Base-by-base conservation (phyloP, 2,329 filamentous ascomycete species). In the Ploettnerulaceae sp. region DNA sequence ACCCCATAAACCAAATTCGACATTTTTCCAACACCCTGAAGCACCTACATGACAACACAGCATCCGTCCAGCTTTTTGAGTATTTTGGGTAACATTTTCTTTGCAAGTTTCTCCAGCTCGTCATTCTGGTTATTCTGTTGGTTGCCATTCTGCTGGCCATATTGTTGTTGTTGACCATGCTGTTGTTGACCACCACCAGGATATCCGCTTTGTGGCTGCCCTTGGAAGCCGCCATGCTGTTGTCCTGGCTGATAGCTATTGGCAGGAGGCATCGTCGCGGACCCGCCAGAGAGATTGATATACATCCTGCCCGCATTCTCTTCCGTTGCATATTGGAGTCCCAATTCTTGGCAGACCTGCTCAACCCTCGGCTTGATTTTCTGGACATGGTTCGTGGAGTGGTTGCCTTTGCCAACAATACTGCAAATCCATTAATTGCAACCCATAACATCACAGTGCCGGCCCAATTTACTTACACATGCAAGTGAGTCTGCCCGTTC, bases 331-430 rank as follows among this genome's bases (percentile, higher is more conserved):
- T 86, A 96, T 59, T 89, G 77, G 45, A 98, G 72, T 0, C 90
- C 88, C 34, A 95, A 69, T 64, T 96, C 85, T 38, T 73, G 77
- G 67, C 91, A 95, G 38, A 97, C 74, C 64, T 86, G 76, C 70
- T 97, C 90, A 33, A 97, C 89, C 51, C 86, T 77, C n/a, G 93
- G 93, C 70, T 95, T 96, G 67, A 98, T 82, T 74, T 93, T 96
- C 67, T 95, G 89, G 18, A 97, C 76, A 61, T 93, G 85, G 55
- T 82, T 78, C 7, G 70, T 72, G 40, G 82, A 88, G 70, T 98
- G 93, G 66, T 94, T 93, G 3, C 93, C 93, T 68, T 91, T 95
- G 61, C 93, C 93, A 22, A 97, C 91, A 61, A 98, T 96, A 31
- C 75, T 78, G 49, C 36, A 26, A 4, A 3, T 18, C 21, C 6